Base-by-base conservation (phyloP, 2,329 filamentous ascomycete species). In the Aspergillus amoenus region DNA sequence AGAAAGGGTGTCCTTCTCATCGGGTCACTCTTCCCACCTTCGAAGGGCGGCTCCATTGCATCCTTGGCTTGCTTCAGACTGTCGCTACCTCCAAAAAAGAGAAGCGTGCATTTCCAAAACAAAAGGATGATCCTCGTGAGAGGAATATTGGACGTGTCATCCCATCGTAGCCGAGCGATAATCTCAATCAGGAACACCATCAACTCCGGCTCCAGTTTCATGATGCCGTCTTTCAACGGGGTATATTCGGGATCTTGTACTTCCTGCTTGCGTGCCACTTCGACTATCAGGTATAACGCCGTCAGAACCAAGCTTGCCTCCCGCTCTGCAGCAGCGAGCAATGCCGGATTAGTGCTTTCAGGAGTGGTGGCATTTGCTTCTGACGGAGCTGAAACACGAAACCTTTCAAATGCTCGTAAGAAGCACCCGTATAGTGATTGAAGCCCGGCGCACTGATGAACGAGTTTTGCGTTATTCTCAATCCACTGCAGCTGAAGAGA, bases 61-160 rank as follows among this genome's bases (percentile, higher is more conserved):
- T 81, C 79, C 73, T 97, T 97, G 34, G 91, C 83, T 56, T 85
- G 81, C 30, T 87, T 84, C 17, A 96, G 82, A 61, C 92, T 87
- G 52, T 84, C 74, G 39, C 86, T 87, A 41, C 91, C 90, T 24
- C 94, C 94, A 70, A 97, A 94, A 1, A 89, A 83, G 2, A 97
- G 82, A 15, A 97, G 79, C 8, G 96, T 84, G 0, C 90, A 88
- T 76, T 99, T 99, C 93, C 94, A 97, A 48, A 95, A 84, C 2
- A 97, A 79, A 7, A 97, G 79, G 53, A 96, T 86, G 41, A 94
- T 84, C 82, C 88, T 81, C 63, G 85, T 85, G 58, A 89, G 83
- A 39, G 79, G 79, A 58, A 82, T 73, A 60, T 78, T 78, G 39
- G 77, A 73, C 8, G 75, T 73, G 58, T 82, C 80, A 56, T 91